phyloP scores from a whole-genome alignment of 495 filamentous ascomycete species.

The Neurospora sp. region DNA sequence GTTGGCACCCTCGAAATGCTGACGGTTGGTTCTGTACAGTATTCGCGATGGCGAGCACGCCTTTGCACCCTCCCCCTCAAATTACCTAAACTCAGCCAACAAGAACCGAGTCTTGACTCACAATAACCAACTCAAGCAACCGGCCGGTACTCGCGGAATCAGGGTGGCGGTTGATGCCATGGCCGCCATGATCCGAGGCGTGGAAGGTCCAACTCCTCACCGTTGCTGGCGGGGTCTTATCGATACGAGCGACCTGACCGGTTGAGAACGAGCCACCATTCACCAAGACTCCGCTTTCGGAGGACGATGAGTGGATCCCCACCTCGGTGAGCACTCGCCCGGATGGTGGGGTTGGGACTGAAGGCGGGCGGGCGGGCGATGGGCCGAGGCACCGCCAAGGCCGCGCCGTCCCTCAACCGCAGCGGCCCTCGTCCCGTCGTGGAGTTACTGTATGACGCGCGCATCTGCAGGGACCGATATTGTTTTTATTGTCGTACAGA shows the following conservation, averaged over 20 bases:
- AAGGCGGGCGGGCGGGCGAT: neutral
- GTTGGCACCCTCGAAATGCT: neutral
- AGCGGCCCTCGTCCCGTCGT: neutral
- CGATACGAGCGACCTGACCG: neutral
- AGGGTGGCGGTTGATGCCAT: neutral
- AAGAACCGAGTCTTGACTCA: neutral
- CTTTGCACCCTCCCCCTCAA: no score
- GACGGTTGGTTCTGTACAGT: neutral
- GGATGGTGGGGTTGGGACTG: neutral
- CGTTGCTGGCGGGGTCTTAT: neutral
- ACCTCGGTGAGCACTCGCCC: neutral
- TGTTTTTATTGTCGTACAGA: no score
- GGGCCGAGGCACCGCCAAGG: neutral
- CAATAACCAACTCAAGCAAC: neutral
- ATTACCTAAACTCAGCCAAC: neutral
- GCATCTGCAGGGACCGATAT: neutral
- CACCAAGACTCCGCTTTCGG: neutral
- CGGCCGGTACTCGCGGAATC: neutral
- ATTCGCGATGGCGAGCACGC: neutral
- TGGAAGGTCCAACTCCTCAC: neutral
- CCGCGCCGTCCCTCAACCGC: neutral
- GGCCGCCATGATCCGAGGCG: neutral
- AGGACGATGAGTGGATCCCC: neutral
- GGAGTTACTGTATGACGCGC: neutral
- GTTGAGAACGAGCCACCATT: neutral